Conservation (phyloP, 495 filamentous ascomycete genomes). For the Penicillium cataractarum region DNA sequence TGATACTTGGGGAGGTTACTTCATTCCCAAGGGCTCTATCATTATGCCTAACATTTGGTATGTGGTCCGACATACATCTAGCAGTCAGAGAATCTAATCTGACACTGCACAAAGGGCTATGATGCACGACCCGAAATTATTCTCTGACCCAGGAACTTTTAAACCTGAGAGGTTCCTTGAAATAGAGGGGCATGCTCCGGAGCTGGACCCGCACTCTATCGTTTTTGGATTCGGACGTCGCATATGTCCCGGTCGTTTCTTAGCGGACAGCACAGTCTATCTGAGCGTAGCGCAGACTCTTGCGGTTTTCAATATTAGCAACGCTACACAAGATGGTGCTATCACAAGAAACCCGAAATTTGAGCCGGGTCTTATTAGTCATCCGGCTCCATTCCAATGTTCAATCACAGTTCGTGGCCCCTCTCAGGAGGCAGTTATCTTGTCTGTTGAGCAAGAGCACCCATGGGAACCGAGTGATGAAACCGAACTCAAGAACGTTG, state of each 20-base stretch:
- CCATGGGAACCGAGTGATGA: conserved; percentile 53
- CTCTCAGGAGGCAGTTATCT: conserved; percentile 40
- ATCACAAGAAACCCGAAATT: conserved; percentile 33
- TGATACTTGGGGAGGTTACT: conserved; percentile 45
- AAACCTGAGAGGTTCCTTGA: conserved; percentile 45
- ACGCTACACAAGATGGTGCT: conserved; percentile 17
- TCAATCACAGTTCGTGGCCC: conserved; percentile 36
- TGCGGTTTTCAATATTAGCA: conserved; percentile 56
- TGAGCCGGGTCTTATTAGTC: conserved; percentile 43
- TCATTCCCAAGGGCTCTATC: conserved; percentile 49
- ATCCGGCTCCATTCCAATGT: conserved; percentile 38
- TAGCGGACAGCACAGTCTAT: conserved; percentile 62
- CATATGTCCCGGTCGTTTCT: conserved; percentile 59
- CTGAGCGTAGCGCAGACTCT: conserved; percentile 53
- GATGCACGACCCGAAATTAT: conserved; percentile 34
- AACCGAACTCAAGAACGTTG: not conserved
- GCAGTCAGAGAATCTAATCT: not conserved
- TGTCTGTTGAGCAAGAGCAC: conserved; percentile 39
- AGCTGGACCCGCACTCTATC: conserved; percentile 35
- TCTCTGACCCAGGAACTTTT: conserved; percentile 34
- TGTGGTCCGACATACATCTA: not conserved
- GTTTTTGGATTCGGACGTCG: conserved; percentile 63
- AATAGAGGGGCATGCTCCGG: conserved; percentile 19
- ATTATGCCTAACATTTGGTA: conserved; percentile 47
- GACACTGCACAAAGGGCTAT: conserved; percentile 25